Conservation (phyloP, 306 rosid species). For the Luffa acutangula region DNA sequence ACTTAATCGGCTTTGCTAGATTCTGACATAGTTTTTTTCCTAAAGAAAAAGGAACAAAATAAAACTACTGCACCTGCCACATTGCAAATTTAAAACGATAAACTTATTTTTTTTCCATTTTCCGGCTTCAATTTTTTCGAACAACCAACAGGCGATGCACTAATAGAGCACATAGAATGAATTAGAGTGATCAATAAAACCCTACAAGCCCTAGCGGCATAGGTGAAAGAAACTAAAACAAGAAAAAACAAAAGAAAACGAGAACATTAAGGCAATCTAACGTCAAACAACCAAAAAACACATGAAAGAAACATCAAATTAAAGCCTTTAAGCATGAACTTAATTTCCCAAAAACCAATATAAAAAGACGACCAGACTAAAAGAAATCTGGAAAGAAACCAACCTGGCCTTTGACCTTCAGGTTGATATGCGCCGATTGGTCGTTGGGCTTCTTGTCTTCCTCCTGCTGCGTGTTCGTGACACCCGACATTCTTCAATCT, state of each 20-base stretch:
- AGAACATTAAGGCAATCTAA: neutral
- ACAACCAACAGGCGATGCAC: neutral
- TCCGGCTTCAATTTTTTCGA: neutral
- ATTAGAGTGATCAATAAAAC: neutral
- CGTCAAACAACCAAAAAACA: neutral
- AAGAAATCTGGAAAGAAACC: neutral
- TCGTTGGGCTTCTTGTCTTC: conserved; percentile 69
- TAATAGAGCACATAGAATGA: neutral
- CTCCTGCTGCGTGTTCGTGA: conserved; percentile 31
- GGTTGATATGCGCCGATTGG: conserved; percentile 49
- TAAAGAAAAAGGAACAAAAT: neutral
- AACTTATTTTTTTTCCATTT: neutral
- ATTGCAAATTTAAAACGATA: neutral
- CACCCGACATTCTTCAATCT: conserved; percentile 36
- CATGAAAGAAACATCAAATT: neutral
- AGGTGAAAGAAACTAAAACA: neutral
- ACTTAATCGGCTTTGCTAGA: neutral
- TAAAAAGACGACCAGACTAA: neutral
- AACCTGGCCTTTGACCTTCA: conserved; percentile 85
- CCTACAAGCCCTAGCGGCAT: neutral
- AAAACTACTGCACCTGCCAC: neutral
- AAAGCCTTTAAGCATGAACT: neutral
- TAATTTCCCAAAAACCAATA: neutral
- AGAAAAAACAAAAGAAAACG: neutral
- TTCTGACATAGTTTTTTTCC: neutral